phyloP scores from a whole-genome alignment of 352 stramenopile species.

The Phytophthora melonis region DNA sequence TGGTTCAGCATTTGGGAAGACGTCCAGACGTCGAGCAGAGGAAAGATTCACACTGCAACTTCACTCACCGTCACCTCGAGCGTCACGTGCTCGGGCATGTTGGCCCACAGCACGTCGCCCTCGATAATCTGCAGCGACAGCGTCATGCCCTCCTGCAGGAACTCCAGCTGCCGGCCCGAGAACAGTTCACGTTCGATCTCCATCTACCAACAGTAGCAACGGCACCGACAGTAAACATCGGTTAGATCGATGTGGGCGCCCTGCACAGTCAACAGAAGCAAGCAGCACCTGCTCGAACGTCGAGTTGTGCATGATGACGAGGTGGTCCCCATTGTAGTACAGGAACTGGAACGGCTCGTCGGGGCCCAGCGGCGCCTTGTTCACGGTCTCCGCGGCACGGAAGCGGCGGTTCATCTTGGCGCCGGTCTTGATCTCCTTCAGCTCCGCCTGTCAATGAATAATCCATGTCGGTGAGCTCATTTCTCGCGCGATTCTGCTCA shows the following conservation, averaged over 20 bases:
- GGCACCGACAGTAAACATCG: no score
- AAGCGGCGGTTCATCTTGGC: constrained; percentile 87
- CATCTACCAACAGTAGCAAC: constrained; percentile 50
- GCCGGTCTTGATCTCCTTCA: constrained; percentile 90
- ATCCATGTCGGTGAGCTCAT: constrained; percentile 1
- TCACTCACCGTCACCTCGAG: constrained; percentile 69
- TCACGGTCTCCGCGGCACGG: constrained; percentile 79
- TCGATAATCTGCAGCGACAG: constrained; percentile 88
- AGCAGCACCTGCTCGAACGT: constrained; percentile 80
- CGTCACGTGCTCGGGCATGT: constrained; percentile 86
- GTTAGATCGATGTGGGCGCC: not conserved
- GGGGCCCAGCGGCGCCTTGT: constrained; percentile 77
- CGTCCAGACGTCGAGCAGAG: not conserved
- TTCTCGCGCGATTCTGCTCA: not conserved
- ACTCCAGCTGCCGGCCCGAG: constrained; percentile 77
- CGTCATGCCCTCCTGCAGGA: constrained; percentile 81
- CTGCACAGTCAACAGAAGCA: not conserved
- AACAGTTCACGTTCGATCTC: constrained; percentile 80
- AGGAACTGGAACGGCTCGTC: constrained; percentile 87
- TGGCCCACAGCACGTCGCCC: constrained; percentile 85
- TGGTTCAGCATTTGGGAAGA: constrained; percentile 5
- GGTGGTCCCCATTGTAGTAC: constrained; percentile 80
- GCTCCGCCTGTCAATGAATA: constrained; percentile 54
- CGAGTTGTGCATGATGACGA: constrained; percentile 86
- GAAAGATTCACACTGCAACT: constrained; percentile 4